These are phyloP conservation scores for Galeopsis tetrahit DNA, from an alignment of 257 asterid species.

Conservation along the genomic window DNA sequence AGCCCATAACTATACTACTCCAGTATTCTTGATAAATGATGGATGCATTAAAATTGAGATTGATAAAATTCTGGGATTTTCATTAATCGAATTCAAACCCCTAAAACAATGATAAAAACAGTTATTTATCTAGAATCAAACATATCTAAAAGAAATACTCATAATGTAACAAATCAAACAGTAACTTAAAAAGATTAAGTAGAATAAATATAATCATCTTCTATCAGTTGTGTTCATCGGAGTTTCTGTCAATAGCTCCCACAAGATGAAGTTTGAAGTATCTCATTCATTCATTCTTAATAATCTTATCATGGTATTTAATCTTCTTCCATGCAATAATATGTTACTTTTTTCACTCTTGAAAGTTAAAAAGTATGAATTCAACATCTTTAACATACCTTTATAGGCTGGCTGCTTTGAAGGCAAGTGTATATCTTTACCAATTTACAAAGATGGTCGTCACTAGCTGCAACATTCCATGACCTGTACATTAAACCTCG, in stretches of 20 bases:
- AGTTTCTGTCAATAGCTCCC: too few relatives aligned
- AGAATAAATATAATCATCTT: too few relatives aligned
- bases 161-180: too few relatives aligned
- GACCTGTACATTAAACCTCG: slow-evolving; percentile 49
- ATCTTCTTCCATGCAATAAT: slow-evolving; percentile 5
- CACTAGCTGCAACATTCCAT: slow-evolving; percentile 76
- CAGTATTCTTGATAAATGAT: not conserved
- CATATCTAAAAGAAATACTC: too few relatives aligned
- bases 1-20: slow-evolving; percentile 50
- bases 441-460: slow-evolving; percentile 66
- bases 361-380: not conserved
- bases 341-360: not conserved
- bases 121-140: too few relatives aligned
- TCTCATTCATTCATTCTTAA: not conserved
- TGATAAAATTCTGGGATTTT: too few relatives aligned
- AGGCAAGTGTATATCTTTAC: slow-evolving; percentile 57
- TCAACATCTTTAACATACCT: slow-evolving; percentile 42
- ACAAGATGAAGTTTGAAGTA: too few relatives aligned
- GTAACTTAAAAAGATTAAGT: too few relatives aligned
- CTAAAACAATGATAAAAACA: not conserved
- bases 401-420: slow-evolving; percentile 42
- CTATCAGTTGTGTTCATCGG: too few relatives aligned
- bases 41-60: not conserved
- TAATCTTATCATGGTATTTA: not conserved
- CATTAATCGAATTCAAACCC: too few relatives aligned